These are phyloP conservation scores for Leccinum uliginosum DNA, from an alignment of 768 basidiomycete genomes.

Conservation along the genomic window DNA sequence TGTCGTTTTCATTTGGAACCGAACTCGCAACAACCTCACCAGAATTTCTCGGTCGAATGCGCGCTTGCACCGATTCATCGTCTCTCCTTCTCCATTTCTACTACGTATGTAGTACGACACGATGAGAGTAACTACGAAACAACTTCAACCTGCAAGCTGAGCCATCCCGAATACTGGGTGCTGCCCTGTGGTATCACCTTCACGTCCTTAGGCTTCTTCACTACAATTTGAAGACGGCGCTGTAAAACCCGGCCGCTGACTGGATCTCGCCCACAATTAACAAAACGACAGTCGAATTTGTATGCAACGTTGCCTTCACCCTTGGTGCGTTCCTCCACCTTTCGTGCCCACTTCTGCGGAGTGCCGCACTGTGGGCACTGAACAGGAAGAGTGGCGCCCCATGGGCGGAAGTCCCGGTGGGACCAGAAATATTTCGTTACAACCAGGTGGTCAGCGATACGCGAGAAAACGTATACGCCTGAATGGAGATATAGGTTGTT, in stretches of 20 bases:
- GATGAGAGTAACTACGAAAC: too few species aligned
- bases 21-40: too few species aligned
- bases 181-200: background rate
- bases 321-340: background rate
- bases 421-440: background rate
- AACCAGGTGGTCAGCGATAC: background rate
- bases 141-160: background rate
- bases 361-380: background rate
- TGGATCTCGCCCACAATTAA: background rate
- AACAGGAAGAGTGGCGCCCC: background rate
- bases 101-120: too few species aligned
- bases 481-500: background rate
- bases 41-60: too few species aligned
- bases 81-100: too few species aligned
- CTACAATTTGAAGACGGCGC: background rate
- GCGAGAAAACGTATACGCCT: background rate
- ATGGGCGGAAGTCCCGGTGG: background rate
- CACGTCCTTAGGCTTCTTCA: background rate
- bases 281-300: background rate
- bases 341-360: background rate
- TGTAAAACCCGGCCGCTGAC: background rate
- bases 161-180: background rate
- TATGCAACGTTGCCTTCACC: background rate
- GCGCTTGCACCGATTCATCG: too few species aligned
- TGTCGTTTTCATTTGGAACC: too few species aligned